These are phyloP conservation scores for Ramichloridium luteum DNA, from an alignment of 2,329 filamentous ascomycete genomes.

Conservation along the genomic window DNA sequence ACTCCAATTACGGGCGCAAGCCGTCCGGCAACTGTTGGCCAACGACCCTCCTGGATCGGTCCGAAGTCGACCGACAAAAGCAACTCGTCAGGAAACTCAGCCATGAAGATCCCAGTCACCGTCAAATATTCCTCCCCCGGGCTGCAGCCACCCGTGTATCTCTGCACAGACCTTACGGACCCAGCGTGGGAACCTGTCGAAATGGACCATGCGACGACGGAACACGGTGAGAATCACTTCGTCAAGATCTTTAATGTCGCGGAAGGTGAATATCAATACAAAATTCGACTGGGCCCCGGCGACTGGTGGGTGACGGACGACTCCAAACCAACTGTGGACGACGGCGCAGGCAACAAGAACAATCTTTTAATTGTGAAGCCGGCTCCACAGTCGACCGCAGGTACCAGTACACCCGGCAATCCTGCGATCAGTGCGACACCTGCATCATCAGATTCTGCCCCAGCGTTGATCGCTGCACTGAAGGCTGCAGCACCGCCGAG, in stretches of 20 bases:
- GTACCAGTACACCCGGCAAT: not conserved
- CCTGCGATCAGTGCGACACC: too few species aligned
- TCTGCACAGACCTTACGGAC: slow-evolving; percentile 56
- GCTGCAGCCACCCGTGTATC: slow-evolving; percentile 53
- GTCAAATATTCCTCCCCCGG: slow-evolving; percentile 51
- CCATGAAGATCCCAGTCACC: slow-evolving; percentile 33
- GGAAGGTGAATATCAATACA: slow-evolving; percentile 57
- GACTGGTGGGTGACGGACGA: slow-evolving; percentile 63
- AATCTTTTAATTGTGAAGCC: slow-evolving; percentile 34
- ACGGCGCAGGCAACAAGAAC: slow-evolving; percentile 42
- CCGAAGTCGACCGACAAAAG: slow-evolving; percentile 11
- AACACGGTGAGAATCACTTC: slow-evolving; percentile 44
- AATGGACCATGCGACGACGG: slow-evolving; percentile 44
- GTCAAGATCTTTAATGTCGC: slow-evolving; percentile 43
- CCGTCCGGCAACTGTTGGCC: too few species aligned
- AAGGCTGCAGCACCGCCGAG: not conserved
- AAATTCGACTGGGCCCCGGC: slow-evolving; percentile 54
- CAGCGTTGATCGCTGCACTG: not conserved
- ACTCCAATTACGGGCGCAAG: too few species aligned
- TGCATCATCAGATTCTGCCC: too few species aligned
- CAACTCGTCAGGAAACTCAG: slow-evolving; percentile 8
- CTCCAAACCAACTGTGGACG: slow-evolving; percentile 41
- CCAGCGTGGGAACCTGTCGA: slow-evolving; percentile 56
- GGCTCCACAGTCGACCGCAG: not conserved
- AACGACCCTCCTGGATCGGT: slow-evolving; percentile 21